phyloP scores from a whole-genome alignment of 768 basidiomycete species.

The Russula brevipes region DNA sequence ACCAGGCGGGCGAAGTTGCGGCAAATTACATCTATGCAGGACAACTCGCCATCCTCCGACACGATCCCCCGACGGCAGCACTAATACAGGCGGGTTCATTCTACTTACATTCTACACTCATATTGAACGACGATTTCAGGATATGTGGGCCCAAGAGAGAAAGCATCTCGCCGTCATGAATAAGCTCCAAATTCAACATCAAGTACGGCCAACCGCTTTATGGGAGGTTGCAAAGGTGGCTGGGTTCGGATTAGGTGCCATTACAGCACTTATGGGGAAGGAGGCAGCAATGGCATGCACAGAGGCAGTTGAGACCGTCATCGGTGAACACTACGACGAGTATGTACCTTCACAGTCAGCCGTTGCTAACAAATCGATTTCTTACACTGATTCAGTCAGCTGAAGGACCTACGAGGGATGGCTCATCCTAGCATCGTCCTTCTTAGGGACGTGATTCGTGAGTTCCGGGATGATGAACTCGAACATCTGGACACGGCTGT shows the following conservation, averaged over 20 bases:
- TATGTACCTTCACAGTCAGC: conserved; percentile 39
- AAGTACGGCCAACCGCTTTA: conserved; percentile 75
- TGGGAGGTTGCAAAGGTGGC: conserved; percentile 81
- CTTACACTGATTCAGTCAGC: conserved; percentile 52
- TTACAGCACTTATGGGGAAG: conserved; percentile 81
- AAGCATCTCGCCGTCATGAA: conserved; percentile 87
- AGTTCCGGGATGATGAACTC: conserved; percentile 91
- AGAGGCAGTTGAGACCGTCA: conserved; percentile 95
- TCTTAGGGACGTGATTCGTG: conserved; percentile 64
- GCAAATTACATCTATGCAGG: conserved; percentile 96
- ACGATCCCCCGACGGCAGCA: conserved; percentile 48
- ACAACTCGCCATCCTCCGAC: conserved; percentile 68
- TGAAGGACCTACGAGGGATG: conserved; percentile 63
- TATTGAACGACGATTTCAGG: conserved; percentile 41
- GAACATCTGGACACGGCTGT: conserved; percentile 93
- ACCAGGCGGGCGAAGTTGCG: conserved; percentile 93
- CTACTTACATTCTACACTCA: conserved; percentile 1
- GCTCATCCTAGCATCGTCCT: conserved; percentile 77
- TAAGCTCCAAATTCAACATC: conserved; percentile 77
- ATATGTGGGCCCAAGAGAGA: conserved; percentile 97
- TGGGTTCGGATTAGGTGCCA: conserved; percentile 81
- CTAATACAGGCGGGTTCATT: conserved; percentile 64
- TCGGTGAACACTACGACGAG: conserved; percentile 99
- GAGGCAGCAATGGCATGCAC: conserved; percentile 98
- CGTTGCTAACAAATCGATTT: neutral